phyloP scores from a whole-genome alignment of 1,139 yeast species.

The Candida tunisiensis region DNA sequence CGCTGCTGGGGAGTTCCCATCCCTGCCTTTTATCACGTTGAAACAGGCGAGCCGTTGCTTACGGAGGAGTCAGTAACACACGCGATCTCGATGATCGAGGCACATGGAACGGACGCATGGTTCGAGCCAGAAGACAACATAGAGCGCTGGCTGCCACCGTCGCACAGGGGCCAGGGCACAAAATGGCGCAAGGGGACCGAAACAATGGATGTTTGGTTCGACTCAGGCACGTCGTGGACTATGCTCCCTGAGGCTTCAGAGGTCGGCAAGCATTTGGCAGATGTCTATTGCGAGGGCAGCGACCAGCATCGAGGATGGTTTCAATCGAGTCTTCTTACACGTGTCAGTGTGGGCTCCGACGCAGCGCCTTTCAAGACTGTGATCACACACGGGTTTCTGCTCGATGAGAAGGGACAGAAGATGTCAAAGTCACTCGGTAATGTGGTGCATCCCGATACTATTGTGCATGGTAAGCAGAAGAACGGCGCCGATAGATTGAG shows the following conservation, averaged over 20 bases:
- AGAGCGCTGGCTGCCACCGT: slow-evolving; percentile 55
- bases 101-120: slow-evolving; percentile 43
- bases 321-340: slow-evolving; percentile 79
- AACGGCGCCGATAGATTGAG: slow-evolving; percentile 43
- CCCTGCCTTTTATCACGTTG: slow-evolving; percentile 58
- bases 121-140: slow-evolving; percentile 39
- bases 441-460: slow-evolving; percentile 41
- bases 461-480: slow-evolving; percentile 46
- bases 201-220: slow-evolving; percentile 99
- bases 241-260: slow-evolving; percentile 27
- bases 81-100: slow-evolving; percentile 35
- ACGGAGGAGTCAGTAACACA: slow-evolving; percentile 34
- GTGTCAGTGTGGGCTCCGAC: slow-evolving; percentile 30
- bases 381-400: slow-evolving; percentile 84
- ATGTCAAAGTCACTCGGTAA: slow-evolving; percentile 94
- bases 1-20: slow-evolving; percentile 99
- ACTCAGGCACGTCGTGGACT: slow-evolving; percentile 90
- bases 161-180: slow-evolving; percentile 18
- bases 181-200: slow-evolving; percentile 53
- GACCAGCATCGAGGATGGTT: slow-evolving; percentile 99
- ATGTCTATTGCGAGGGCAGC: slow-evolving; percentile 81
- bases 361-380: slow-evolving; percentile 56
- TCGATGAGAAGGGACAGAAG: slow-evolving; percentile 72
- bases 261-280: slow-evolving; percentile 49
- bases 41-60: slow-evolving; percentile 40